Percentiles rank a stretch among this genome's conserved stretches.
Conservation (phyloP, 352 stramenopile genomes). For the Aphanomyces cochlioides region DNA sequence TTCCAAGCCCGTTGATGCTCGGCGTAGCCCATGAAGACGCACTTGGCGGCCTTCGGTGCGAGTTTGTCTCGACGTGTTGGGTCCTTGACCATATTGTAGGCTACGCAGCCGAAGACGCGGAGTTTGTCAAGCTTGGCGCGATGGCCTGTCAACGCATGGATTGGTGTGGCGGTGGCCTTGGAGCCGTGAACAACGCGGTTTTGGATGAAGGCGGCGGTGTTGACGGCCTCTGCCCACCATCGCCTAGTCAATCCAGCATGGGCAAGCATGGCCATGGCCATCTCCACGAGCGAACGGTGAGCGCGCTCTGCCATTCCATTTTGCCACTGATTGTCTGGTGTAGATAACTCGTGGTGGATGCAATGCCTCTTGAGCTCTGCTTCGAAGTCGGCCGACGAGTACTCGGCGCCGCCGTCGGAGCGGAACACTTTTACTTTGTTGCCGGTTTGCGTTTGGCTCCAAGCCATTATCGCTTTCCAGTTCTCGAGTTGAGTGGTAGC, state of each 20-base stretch:
- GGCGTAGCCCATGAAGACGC: slow-evolving; percentile 34
- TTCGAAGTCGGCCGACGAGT: slow-evolving; percentile 32
- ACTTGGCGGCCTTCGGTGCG: slow-evolving; percentile 32
- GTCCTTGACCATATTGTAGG: slow-evolving; percentile 35
- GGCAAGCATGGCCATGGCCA: no score
- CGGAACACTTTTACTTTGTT: slow-evolving; percentile 32
- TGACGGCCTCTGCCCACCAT: no score
- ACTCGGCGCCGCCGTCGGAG: no score
- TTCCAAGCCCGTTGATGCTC: slow-evolving; percentile 32
- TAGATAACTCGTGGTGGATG: slow-evolving; percentile 35
- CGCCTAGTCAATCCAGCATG: no score
- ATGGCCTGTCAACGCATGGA: slow-evolving; percentile 31
- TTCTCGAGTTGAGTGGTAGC: slow-evolving; percentile 4
- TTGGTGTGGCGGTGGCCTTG: slow-evolving; percentile 26
- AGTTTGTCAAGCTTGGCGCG: slow-evolving; percentile 29
- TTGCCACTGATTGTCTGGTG: slow-evolving; percentile 31
- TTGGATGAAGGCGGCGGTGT: no score
- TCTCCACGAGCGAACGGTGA: no score
- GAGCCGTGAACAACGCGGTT: neutral
- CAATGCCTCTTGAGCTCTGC: slow-evolving; percentile 21
- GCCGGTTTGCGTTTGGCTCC: slow-evolving; percentile 32
- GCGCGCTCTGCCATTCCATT: no score
- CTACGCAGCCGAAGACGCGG: slow-evolving; percentile 35
- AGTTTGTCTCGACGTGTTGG: slow-evolving; percentile 34
- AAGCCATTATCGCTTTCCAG: neutral